Base-by-base conservation (phyloP, 2,329 filamentous ascomycete species). In the Dactylellina parvicollis region DNA sequence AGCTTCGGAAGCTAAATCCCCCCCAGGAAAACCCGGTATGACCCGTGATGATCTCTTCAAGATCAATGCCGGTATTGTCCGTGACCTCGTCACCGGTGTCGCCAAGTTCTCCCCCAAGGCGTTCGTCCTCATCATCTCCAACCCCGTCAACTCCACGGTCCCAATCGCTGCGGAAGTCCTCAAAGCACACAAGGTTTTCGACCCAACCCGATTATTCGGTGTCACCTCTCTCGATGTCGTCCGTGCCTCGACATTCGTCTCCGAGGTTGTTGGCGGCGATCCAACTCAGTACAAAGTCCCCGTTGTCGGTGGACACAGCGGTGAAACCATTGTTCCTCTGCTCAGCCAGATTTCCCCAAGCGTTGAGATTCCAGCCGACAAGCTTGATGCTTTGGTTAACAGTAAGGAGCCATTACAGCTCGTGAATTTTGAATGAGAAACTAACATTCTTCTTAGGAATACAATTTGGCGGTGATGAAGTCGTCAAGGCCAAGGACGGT, bases 11-110 rank as follows among this genome's bases (percentile, higher is more conserved):
- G 36, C 30, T 40, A 52, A 66, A 67, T 42, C 76, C 24, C 18
- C 42, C 71, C 70, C 76, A 97, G 94, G 94, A 84, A 98, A 98
- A 87, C 95, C 95, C 79, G 95, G 95, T 80, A 99, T 99, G 95
- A 97, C 91, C 83, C 92, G 95, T 85, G 95, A 99, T 80, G 95
- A 98, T 81, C 91, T 99, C 72, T 99, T 99, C 90, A 97, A 97
- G 85, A 96, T 97, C 86, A 99, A 99, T 82, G 95, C 95, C 74
- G 92, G 93, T 79, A 99, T 99, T 80, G 95, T 99, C 80, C 92
- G 95, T 84, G 92, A 92, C 78, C 87, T 99, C 77, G 90, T 96
- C 79, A 90, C 96, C 85, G 89, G 91, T 59, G 88, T 92, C 79
- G 92, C 94, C 78, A 89, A 97, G 81, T 88, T 90, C 80, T 89